These are phyloP conservation scores for Picochlorum sp. DNA, from an alignment of 139 green algal genomes.

Conservation along the genomic window DNA sequence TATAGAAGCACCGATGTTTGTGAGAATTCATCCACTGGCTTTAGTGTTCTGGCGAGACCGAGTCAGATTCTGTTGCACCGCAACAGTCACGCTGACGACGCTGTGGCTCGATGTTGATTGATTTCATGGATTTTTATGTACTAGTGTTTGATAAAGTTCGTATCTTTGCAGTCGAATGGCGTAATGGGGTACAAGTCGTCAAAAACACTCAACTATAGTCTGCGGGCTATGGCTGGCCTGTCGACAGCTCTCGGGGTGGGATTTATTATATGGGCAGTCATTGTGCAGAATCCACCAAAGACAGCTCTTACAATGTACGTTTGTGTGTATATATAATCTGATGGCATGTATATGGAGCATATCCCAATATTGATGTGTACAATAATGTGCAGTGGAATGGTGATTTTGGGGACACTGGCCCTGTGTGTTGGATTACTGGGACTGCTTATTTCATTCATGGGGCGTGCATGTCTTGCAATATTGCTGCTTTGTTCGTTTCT, in stretches of 20 bases:
- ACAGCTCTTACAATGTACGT: constrained; percentile 30
- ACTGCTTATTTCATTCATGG: constrained; percentile 13
- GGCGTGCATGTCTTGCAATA: constrained; percentile 17
- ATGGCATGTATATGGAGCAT: too few relatives aligned
- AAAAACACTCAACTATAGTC: constrained; percentile 7
- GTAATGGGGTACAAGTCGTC: constrained; percentile 1
- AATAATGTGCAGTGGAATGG: constrained; percentile 18
- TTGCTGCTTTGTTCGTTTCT: constrained; percentile 23
- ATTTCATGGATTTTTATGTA: neutral
- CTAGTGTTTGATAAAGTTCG: neutral
- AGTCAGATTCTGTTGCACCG: neutral
- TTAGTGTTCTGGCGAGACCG: neutral
- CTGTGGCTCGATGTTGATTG: neutral
- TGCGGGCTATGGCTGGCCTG: constrained; percentile 19
- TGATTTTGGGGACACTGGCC: constrained; percentile 24
- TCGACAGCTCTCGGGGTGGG: constrained; percentile 14
- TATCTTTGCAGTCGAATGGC: neutral
- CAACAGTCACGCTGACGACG: neutral
- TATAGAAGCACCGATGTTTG: too few relatives aligned
- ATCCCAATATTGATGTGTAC: neutral
- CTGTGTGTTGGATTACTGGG: constrained; percentile 16
- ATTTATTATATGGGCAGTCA: constrained; percentile 32
- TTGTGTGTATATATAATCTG: neutral
- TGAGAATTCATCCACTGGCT: neutral
- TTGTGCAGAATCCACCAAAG: constrained; percentile 32